Evolutionary conservation across 116 monocot species (phyloP).

Genomic region (Posidonia oceanica): DNA sequence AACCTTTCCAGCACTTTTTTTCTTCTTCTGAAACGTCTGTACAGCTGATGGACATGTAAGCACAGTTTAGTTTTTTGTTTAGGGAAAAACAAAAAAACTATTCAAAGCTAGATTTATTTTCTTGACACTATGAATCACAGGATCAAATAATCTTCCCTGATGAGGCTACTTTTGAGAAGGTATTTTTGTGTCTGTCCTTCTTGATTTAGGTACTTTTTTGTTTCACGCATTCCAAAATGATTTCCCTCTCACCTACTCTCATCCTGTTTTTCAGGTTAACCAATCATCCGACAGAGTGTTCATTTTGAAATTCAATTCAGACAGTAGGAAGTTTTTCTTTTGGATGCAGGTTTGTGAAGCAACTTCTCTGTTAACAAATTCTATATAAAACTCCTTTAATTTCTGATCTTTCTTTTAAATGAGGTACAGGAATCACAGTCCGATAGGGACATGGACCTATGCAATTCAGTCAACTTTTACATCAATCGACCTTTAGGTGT

Average conservation of each 20-base stretch:
- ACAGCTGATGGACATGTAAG: too few relatives aligned
- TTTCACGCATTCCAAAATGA: background rate
- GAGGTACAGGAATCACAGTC: conserved; percentile 49
- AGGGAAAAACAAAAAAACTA: too few relatives aligned
- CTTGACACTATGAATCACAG: conserved; percentile 40
- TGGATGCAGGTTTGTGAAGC: conserved; percentile 79
- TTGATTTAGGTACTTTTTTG: background rate
- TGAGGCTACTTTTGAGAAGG: conserved; percentile 92
- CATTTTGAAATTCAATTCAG: conserved; percentile 82
- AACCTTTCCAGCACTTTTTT: too few relatives aligned
- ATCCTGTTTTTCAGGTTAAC: conserved; percentile 41
- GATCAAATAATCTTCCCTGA: conserved; percentile 94
- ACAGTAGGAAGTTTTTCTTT: conserved; percentile 77
- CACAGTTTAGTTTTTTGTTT: too few relatives aligned
- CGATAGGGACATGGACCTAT: conserved; percentile 52
- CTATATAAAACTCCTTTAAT: background rate
- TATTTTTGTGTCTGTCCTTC: conserved; percentile 8
- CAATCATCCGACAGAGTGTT: conserved; percentile 86
- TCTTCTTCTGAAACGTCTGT: too few relatives aligned
- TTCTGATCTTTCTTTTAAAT: conserved; percentile 4
- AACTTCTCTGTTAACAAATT: background rate
- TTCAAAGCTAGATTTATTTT: conserved; percentile 5
- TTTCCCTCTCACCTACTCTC: background rate
- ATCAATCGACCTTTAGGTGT: conserved; percentile 81
- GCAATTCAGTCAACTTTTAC: conserved; percentile 50